Evolutionary conservation across 192 early-diverging fungal genomes (phyloP), one percentile per base, ranked within the genome.

Genomic region (Allomyces arbusculus): DNA sequence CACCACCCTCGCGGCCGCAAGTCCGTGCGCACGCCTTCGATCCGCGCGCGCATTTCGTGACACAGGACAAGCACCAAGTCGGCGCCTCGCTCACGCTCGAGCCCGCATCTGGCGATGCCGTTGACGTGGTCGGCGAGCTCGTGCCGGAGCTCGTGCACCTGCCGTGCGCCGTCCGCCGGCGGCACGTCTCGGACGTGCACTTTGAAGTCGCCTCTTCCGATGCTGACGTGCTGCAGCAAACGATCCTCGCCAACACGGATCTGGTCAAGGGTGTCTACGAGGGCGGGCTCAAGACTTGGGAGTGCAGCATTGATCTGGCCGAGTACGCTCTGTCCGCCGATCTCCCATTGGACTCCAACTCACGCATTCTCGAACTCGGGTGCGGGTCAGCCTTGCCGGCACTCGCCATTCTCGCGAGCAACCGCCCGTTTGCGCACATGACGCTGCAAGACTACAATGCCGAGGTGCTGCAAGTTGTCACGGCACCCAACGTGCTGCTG

Each of bases 261-360:
- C 61, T 82, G 25, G 71, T 81, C 40, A 55, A 68, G 22, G 79
- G 79, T 0, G 77, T 75, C 10, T 82, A 81, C 65, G 81, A 81
- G 69, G 81, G 77, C 50, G 81, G 81, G 19, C 64, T 81, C 62
- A 82, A 82, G 66, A 82, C 81, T 9, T 82, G 81, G 81, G 81
- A 82, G 67, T 81, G 81, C 64, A 63, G 74, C 22, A 28, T 75
- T 3, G 81, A 82, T 67, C 68, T 82, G 44, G 73, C 75, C 8
- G 45, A 74, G 16, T 24, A 19, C 24, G 58, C 24, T 14, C 8
- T 24, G 9, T 67, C 55, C 1, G 19, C 50, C 2, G 50, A 20
- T 14, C 12, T n/a, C 50, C 3, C 50, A 6, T 14, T 58, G 2
- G 50, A n/a, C 3, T 0, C 16, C 3, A 6, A 10, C 9, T 58